Evolutionary conservation across 345 rosid genomes (phyloP), one percentile per base, ranked within the genome.

Genomic region (thale cress (Arabidopsis thaliana)): DNA sequence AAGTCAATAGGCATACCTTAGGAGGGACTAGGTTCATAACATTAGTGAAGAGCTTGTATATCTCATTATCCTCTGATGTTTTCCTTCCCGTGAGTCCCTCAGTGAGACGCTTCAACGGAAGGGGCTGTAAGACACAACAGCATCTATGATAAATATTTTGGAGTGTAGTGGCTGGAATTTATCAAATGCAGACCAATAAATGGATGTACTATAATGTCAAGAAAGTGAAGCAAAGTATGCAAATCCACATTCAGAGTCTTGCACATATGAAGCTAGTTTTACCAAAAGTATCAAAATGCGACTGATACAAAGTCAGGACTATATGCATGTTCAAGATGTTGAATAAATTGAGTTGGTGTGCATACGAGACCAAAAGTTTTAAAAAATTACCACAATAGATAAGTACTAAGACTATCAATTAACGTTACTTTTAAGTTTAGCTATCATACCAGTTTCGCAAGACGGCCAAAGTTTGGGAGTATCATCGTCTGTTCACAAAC

Each of bases 381-480:
- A 24, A 23, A 58, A 65, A 46, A 45, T 37, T 11, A 25, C 32
- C 65, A 56, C 49, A 64, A 11, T 4, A 57, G 9, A 57, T 7
- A 53, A 3, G 45, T 53, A 33, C 13, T 67, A 37, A 40, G 62
- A 45, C 37, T 40, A 44, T 41, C 36, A 49, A 16, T 42, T 62
- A 25, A 59, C 41, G 34, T 42, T 73, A 60, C 36, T 41, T 56
- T n/a, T 14, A 49, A 49, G 34, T 62, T 61, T 49, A 66, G 38
- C 24, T 71, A 82, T 70, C 64, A 73, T 86, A 96, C 99, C 98
- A 90, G 89, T 84, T 85, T 96, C 1, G 86, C 90, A 78, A 93
- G 78, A 78, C 91, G 97, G 62, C 88, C 91, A 81, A 93, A 78
- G 80, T 83, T 89, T 45, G 98, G 99, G 80, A 93, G 96, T 75